phyloP scores from a whole-genome alignment of 129 eudicot species.

The Flaveria bidentis region DNA sequence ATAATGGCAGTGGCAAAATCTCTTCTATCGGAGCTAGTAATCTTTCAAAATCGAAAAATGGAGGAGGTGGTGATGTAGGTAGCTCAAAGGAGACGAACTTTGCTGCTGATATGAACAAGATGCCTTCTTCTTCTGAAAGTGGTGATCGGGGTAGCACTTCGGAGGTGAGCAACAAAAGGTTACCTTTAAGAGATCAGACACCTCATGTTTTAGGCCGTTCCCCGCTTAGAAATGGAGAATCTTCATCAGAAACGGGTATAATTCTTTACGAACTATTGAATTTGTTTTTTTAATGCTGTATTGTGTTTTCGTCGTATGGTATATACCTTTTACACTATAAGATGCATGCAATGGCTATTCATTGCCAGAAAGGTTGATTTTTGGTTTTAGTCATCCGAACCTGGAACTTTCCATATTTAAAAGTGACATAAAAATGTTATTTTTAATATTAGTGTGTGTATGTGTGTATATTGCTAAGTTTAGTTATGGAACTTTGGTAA shows the following conservation, averaged over 20 bases:
- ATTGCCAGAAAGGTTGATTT: not conserved
- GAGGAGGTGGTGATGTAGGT: not conserved
- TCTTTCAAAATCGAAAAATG: not conserved
- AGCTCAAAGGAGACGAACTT: not conserved
- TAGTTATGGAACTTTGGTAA: conserved; percentile 3
- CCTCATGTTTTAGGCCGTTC: not conserved
- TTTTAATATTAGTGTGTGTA: not conserved
- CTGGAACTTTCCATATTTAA: not conserved
- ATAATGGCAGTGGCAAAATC: not conserved
- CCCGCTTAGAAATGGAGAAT: not conserved
- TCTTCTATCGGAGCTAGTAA: not conserved
- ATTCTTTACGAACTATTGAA: not conserved
- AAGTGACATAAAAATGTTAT: not conserved
- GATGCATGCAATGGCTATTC: not conserved
- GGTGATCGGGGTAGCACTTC: not conserved
- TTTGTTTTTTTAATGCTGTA: not conserved
- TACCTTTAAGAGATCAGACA: not conserved
- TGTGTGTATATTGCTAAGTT: not conserved
- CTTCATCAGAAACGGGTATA: not conserved
- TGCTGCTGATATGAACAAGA: not conserved
- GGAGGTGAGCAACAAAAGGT: not conserved
- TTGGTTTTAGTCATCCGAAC: not conserved
- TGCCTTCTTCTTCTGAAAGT: not conserved
- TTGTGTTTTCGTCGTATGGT: not conserved
- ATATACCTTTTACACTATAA: not conserved